Conservation (phyloP, 140 eudicot species). For the Stevia rebaudiana region DNA sequence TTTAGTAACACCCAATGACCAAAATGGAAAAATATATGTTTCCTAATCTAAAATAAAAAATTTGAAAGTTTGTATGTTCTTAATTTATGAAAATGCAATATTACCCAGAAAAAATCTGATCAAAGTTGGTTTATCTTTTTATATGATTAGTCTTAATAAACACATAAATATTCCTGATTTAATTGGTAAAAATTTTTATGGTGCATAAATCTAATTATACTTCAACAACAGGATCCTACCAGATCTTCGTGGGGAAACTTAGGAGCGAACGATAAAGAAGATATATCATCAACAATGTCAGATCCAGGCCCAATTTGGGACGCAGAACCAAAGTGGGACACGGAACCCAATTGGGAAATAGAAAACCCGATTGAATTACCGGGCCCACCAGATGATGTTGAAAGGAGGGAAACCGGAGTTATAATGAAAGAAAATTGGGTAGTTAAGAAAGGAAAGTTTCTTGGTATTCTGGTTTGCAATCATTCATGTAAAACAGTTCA, state of each 20-base stretch:
- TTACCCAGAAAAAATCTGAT: background rate
- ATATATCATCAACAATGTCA: constrained; percentile 90
- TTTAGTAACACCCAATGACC: background rate
- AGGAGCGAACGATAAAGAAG: constrained; percentile 68
- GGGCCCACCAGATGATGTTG: constrained; percentile 48
- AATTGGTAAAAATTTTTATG: background rate
- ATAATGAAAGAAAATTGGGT: constrained; percentile 69
- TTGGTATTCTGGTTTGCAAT: constrained; percentile 87
- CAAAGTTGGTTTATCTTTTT: background rate
- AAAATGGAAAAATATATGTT: background rate
- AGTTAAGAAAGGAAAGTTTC: constrained; percentile 69
- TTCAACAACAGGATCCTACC: constrained; percentile 42
- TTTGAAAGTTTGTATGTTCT: background rate
- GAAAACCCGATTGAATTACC: constrained; percentile 85
- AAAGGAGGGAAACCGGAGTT: constrained; percentile 32
- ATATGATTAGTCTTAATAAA: background rate
- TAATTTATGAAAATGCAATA: background rate
- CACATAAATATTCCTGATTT: background rate
- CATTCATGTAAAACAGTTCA: constrained; percentile 97
- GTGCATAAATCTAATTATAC: background rate
- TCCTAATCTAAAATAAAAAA: background rate
- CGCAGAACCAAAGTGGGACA: constrained; percentile 95
- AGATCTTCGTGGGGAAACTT: constrained; percentile 74
- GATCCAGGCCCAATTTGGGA: constrained; percentile 99
- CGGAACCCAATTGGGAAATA: constrained; percentile 65